Base-by-base conservation (phyloP, 2,329 filamentous ascomycete species). In the Fusarium gaditjirri region DNA sequence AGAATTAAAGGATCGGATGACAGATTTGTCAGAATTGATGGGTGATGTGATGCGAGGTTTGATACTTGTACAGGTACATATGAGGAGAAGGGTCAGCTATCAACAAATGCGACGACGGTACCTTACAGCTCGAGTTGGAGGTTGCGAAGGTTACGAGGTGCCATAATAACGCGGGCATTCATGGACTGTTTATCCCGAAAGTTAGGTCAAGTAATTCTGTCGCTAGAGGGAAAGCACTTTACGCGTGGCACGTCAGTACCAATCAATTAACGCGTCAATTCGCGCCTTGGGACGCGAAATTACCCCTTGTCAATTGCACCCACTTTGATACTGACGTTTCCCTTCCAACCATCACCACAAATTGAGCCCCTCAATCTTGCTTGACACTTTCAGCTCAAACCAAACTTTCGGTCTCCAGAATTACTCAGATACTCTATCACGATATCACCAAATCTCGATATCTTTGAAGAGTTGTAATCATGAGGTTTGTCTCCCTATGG, bases 211-310 rank as follows among this genome's bases (percentile, higher is more conserved):
- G 12, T 31, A 55, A 65, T 75, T 75, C 36, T 61, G 58, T 62
- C 49, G 8, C 3, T 8, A 19, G 5, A 1, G 2, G 3, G 2
- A 23, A 70, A 74, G 74, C 76, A 79, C 81, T 84, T 84, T 81
- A 82, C 81, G 77, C 80, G 82, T 71, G 31, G 14, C n/a, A 65
- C 81, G 82, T 81, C 71, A 74, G 44, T 11, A 11, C 39, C 75
- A 59, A 61, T 69, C 81, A 84, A 81, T 86, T 84, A 81, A 86
- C 84, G 84, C 84, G 85, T 79, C 62, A 36, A 25, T 52, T 49
- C 78, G 77, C 79, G 79, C 72, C 43, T 50, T n/a, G 31, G 59
- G 21, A 72, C 78, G 70, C 75, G 74, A 79, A 74, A 75, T 75
- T 75, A 61, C 61, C 61, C 70, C 71, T 55, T 63, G 63, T 66